Conservation (phyloP, 352 stramenopile species). For the Globisporangium cylindrosporum region DNA sequence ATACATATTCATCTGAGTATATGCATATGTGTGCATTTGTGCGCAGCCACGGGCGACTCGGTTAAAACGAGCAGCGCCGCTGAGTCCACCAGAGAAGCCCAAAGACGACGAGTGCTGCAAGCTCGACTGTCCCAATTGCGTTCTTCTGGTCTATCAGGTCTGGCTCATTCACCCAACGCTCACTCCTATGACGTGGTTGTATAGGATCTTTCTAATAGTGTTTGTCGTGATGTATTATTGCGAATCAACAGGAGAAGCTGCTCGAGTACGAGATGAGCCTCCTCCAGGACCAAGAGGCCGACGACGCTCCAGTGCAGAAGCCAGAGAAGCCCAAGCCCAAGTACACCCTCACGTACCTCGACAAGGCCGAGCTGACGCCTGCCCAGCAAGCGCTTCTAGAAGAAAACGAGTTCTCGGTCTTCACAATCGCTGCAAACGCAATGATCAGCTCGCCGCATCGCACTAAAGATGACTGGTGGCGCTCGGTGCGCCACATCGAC, state of each 20-base stretch:
- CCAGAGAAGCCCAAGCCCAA: slow-evolving; percentile 31
- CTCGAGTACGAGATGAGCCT: slow-evolving; percentile 80
- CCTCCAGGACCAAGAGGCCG: slow-evolving; percentile 17
- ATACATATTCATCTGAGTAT: background rate
- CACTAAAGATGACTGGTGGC: slow-evolving; percentile 49
- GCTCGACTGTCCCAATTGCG: slow-evolving; percentile 83
- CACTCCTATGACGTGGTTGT: background rate
- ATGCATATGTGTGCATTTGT: background rate
- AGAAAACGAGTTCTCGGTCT: slow-evolving; percentile 39
- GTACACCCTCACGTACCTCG: slow-evolving; percentile 54
- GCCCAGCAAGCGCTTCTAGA: slow-evolving; percentile 30
- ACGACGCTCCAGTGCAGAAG: slow-evolving; percentile 22
- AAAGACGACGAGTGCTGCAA: slow-evolving; percentile 83
- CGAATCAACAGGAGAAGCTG: slow-evolving; percentile 57
- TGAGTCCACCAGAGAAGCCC: slow-evolving; percentile 59
- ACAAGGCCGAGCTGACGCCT: slow-evolving; percentile 12
- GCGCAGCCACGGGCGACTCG: slow-evolving; percentile 18
- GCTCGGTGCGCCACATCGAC: slow-evolving; percentile 74
- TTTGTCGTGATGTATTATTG: background rate
- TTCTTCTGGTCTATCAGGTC: slow-evolving; percentile 84
- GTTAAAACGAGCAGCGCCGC: slow-evolving; percentile 23
- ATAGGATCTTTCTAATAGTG: background rate
- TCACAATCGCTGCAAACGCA: slow-evolving; percentile 49
- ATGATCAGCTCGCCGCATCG: slow-evolving; percentile 59
- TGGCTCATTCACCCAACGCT: background rate